These are phyloP conservation scores for Mycena venus DNA, from an alignment of 768 basidiomycete species.

Conservation along the genomic window DNA sequence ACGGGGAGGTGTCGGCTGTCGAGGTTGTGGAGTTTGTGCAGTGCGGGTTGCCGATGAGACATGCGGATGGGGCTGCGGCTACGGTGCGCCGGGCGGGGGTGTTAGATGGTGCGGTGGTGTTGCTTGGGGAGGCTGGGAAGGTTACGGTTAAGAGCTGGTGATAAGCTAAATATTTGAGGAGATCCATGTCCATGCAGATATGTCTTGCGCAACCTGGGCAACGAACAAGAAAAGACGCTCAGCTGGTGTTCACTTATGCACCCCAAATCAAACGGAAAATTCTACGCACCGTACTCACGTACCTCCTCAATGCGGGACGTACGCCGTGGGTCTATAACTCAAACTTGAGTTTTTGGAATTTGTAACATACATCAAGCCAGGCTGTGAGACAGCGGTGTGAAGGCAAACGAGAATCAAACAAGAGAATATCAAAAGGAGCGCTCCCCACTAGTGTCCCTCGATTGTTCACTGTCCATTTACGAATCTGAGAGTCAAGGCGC, in stretches of 20 bases:
- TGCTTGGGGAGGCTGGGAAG: neutral
- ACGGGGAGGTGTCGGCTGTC: constrained; percentile 12
- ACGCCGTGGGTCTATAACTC: no score
- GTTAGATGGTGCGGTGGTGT: constrained; percentile 5
- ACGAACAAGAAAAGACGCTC: constrained; percentile 2
- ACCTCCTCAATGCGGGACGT: neutral
- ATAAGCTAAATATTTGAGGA: neutral
- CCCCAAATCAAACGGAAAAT: neutral
- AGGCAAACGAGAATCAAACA: no score
- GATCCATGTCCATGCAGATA: constrained; percentile 3
- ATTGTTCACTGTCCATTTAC: no score
- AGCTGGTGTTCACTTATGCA: neutral
- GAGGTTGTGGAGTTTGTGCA: constrained; percentile 4
- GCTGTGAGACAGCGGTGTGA: no score
- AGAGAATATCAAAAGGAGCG: no score
- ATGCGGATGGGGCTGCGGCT: neutral
- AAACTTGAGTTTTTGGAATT: no score
- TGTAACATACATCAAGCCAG: no score
- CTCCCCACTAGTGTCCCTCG: no score
- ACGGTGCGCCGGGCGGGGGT: neutral
- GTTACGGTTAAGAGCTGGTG: constrained; percentile 13
- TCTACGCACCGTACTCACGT: constrained; percentile 5
- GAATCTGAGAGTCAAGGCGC: no score
- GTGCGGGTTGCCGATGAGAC: neutral
- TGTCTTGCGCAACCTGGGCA: neutral